These are phyloP conservation scores for Gomphus bonarii DNA, from an alignment of 1,284 basidiomycete species.

Conservation along the genomic window DNA sequence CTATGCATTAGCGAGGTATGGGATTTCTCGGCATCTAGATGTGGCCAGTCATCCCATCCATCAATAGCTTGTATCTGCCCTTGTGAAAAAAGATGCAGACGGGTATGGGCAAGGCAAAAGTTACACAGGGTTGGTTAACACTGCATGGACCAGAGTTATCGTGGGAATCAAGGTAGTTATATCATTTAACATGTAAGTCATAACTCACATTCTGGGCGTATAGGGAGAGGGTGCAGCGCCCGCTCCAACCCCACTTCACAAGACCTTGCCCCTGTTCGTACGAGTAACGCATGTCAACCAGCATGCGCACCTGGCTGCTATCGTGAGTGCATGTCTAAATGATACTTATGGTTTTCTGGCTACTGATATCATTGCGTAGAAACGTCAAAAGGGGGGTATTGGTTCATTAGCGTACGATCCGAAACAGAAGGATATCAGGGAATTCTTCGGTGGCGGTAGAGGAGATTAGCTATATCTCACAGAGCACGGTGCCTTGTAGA, in stretches of 20 bases:
- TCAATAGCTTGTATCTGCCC: constrained; percentile 32
- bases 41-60: constrained; percentile 1
- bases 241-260: neutral
- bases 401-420: constrained; percentile 64
- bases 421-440: constrained; percentile 64
- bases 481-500: neutral
- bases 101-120: constrained; percentile 20
- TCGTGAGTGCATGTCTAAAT: constrained; percentile 34
- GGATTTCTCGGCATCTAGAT: constrained; percentile 14
- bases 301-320: constrained; percentile 41
- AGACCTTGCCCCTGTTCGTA: constrained; percentile 23
- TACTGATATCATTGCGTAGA: constrained; percentile 27
- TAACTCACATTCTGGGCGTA: neutral
- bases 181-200: neutral
- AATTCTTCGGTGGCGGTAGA: constrained; percentile 58
- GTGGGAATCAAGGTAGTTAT: constrained; percentile 35
- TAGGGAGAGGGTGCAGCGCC: constrained; percentile 1
- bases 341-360: neutral
- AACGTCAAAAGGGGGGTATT: constrained; percentile 70
- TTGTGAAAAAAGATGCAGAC: constrained; percentile 32
- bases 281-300: constrained; percentile 43
- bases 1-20: constrained; percentile 53
- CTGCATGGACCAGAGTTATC: constrained; percentile 56
- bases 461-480: neutral
- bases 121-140: constrained; percentile 53